Evolutionary conservation across 495 filamentous ascomycete species (phyloP).

Genomic region (Hapsidospora chrysogenum): DNA sequence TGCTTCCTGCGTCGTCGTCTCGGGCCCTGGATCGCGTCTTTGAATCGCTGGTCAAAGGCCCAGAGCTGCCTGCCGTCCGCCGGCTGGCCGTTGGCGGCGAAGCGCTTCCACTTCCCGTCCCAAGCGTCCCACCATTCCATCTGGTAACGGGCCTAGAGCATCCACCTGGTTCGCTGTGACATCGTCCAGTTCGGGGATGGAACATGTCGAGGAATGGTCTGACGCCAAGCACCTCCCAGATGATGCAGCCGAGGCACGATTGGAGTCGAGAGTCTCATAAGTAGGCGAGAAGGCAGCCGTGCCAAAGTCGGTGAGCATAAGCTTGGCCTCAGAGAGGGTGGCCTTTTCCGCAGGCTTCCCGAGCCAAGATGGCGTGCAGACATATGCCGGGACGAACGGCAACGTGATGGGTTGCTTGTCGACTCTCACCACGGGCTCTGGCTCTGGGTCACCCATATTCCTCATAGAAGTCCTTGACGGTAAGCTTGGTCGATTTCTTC

Average conservation of each 20-base stretch:
- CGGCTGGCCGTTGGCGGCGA: conserved; percentile 8
- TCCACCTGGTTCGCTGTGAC: conserved; percentile 22
- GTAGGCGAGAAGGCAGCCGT: conserved; percentile 16
- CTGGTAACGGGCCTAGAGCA: conserved; percentile 14
- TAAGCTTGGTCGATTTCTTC: conserved; percentile 11
- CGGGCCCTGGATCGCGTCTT: conserved; percentile 3
- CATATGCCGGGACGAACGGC: conserved; percentile 8
- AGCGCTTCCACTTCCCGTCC: conserved; percentile 9
- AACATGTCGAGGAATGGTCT: conserved; percentile 6
- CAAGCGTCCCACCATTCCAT: conserved; percentile 11
- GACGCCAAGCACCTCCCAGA: conserved; percentile 11
- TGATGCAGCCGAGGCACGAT: conserved; percentile 17
- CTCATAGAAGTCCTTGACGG: conserved; percentile 14
- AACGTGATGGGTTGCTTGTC: conserved; percentile 8
- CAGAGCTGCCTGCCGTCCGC: conserved; percentile 5
- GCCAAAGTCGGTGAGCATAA: conserved; percentile 24
- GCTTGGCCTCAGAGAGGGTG: conserved; percentile 8
- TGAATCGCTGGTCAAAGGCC: conserved; percentile 4
- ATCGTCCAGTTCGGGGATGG: conserved; percentile 14
- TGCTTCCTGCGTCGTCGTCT: conserved; percentile 3
- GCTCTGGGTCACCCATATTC: conserved; percentile 13
- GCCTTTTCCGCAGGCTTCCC: conserved; percentile 8
- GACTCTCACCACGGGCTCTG: conserved; percentile 6
- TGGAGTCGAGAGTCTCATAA: conserved; percentile 11
- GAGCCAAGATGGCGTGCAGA: conserved; percentile 8